These are phyloP conservation scores for Stemphylium beticola DNA, from an alignment of 2,329 filamentous ascomycete species.

Conservation along the genomic window DNA sequence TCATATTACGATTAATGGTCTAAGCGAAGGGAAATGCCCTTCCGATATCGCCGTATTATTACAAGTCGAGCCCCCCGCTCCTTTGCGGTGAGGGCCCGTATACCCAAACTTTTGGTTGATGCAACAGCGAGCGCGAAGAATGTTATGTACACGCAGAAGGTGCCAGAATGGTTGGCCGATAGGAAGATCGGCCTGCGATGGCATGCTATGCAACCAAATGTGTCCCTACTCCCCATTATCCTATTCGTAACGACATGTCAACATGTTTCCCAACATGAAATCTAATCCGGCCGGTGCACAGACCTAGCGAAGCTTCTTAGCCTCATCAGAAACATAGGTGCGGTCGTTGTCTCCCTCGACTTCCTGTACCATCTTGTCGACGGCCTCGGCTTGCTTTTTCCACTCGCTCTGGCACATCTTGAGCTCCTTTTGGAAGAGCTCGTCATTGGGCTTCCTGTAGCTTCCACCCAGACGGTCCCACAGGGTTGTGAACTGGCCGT, in stretches of 20 bases:
- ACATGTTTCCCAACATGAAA: neutral
- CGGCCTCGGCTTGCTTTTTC: constrained; percentile 76
- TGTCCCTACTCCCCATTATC: neutral
- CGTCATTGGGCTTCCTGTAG: constrained; percentile 83
- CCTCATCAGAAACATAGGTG: constrained; percentile 45
- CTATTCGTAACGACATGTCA: constrained; percentile 13
- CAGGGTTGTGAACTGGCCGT: constrained; percentile 90
- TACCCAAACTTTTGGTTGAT: constrained; percentile 7
- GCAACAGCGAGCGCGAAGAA: constrained; percentile 14
- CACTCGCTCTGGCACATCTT: constrained; percentile 86
- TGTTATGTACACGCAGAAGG: constrained; percentile 11
- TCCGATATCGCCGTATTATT: constrained; percentile 4
- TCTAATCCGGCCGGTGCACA: neutral
- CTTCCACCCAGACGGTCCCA: constrained; percentile 89
- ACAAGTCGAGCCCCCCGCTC: constrained; percentile 1
- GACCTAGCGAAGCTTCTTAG: constrained; percentile 47
- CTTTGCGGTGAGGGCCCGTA: neutral
- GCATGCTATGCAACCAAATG: neutral
- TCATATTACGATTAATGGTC: constrained; percentile 3
- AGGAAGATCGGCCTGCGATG: constrained; percentile 12
- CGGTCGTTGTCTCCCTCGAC: constrained; percentile 66
- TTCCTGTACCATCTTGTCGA: constrained; percentile 76
- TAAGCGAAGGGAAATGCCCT: neutral
- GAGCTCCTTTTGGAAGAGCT: constrained; percentile 81
- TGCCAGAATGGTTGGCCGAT: neutral